Base-by-base conservation (phyloP, 768 basidiomycete genomes). In the Cytidiella melzeri region DNA sequence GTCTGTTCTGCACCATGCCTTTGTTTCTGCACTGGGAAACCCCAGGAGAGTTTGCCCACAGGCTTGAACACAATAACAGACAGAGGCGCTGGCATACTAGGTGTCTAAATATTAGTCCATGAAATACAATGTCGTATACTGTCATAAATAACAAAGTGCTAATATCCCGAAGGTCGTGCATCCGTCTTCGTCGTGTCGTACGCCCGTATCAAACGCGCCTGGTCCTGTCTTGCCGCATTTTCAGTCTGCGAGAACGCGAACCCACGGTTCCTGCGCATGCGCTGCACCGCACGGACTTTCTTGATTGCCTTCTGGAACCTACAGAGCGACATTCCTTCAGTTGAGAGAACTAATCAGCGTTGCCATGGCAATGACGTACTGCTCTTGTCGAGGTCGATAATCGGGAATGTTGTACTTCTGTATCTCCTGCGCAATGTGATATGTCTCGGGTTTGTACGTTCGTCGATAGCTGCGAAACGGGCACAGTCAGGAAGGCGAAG, bases 221-320 rank as follows among this genome's bases (percentile, higher is more conserved):
- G 94, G 67, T 95, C 93, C 68, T 94, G 86, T 55, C 81, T 81
- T 25, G 81, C 79, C 23, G 76, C 74, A 56, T 86, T 87, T 67
- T 97, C 94, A 2, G 93, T 96, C 67, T 97, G 94, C 65, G 88
- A 92, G 73, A 99, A 99, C 3, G 96, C 96, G 64, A 98, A 99
- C 3, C 96, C 96, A 42, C 96, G 83, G 54, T 92, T 96, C 49
- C 91, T 78, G 12, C 96, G 85, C 88, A 98, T 92, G 27, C 96
- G 83, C 64, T 99, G 96, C 2, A 93, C 90, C 0, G 96, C 96
- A n/a, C 96, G 83, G 11, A 99, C 96, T 66, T 99, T 99, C 69
- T 97, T 98, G 76, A 99, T 99, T 13, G 96, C 96, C 65, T 97
- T 96, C 67, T 97, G 93, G 71, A 96, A 96, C 67, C 91, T 94